These are phyloP conservation scores for Debaryomycetaceae sp. DNA, from an alignment of 1,139 yeast species.

Conservation along the genomic window DNA sequence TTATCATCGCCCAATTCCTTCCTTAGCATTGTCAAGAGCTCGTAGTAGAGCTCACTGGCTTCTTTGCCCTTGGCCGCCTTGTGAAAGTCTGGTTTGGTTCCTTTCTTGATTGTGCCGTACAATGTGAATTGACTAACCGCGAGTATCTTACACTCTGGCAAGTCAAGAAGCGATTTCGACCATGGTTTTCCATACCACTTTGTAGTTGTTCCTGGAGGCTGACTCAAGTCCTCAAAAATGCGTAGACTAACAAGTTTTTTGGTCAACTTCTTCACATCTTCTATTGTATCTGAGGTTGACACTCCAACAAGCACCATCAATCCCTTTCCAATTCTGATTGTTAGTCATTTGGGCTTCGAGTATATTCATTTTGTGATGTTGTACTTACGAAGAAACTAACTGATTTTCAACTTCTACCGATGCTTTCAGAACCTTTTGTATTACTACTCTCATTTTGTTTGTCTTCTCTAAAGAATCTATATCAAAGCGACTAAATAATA, in stretches of 20 bases:
- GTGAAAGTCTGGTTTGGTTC: slow-evolving; percentile 92
- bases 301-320: slow-evolving; percentile 82
- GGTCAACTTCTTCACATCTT: slow-evolving; percentile 68
- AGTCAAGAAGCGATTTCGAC: slow-evolving; percentile 35
- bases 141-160: slow-evolving; percentile 31
- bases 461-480: background rate
- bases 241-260: slow-evolving; percentile 62
- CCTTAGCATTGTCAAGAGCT: slow-evolving; percentile 48
- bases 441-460: slow-evolving; percentile 72
- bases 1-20: slow-evolving; percentile 55
- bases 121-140: slow-evolving; percentile 86
- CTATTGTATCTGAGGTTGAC: slow-evolving; percentile 68
- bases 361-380: background rate
- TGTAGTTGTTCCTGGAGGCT: slow-evolving; percentile 28
- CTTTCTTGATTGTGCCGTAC: slow-evolving; percentile 79
- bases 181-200: slow-evolving; percentile 63
- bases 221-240: slow-evolving; percentile 60
- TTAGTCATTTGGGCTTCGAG: background rate
- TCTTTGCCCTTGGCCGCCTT: slow-evolving; percentile 78
- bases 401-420: slow-evolving; percentile 77
- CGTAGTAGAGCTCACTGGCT: slow-evolving; percentile 67
- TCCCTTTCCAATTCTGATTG: slow-evolving; percentile 61
- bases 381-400: slow-evolving; percentile 64
- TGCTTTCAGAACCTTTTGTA: slow-evolving; percentile 83
- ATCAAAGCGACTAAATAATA: background rate